These are phyloP conservation scores for Euclidium syriacum DNA, from an alignment of 345 rosid genomes.

Conservation along the genomic window DNA sequence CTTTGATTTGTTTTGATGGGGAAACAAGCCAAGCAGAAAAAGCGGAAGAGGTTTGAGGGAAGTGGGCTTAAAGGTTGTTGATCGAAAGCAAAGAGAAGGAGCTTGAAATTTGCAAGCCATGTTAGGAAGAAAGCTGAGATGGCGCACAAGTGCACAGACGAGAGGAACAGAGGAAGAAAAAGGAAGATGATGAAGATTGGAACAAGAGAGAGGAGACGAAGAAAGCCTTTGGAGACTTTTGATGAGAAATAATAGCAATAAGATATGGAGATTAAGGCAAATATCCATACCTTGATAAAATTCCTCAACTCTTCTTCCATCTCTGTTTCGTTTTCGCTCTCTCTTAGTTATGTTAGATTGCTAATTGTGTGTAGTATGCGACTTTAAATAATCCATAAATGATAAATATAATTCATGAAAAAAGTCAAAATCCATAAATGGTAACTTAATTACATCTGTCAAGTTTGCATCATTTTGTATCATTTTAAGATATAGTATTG, in stretches of 20 bases:
- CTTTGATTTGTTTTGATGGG: slow-evolving; percentile 37
- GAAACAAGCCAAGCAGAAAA: slow-evolving; percentile 32
- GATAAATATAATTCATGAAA: too few species aligned
- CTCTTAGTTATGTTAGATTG: background rate
- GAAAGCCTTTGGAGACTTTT: slow-evolving; percentile 35
- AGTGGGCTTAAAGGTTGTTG: slow-evolving; percentile 31
- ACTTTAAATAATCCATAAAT: background rate
- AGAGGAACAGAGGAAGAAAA: slow-evolving; percentile 44
- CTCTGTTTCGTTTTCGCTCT: background rate
- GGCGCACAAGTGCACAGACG: slow-evolving; percentile 30
- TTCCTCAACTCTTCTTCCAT: slow-evolving; percentile 29
- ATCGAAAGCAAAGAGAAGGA: slow-evolving; percentile 44
- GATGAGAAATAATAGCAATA: slow-evolving; percentile 48
- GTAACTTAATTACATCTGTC: background rate
- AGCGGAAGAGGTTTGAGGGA: slow-evolving; percentile 18
- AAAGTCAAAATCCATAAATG: background rate
- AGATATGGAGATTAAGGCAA: slow-evolving; percentile 31
- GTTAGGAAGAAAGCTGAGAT: slow-evolving; percentile 38
- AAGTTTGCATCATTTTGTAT: background rate
- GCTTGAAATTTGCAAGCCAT: slow-evolving; percentile 63
- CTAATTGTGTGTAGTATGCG: background rate
- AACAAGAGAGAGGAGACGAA: slow-evolving; percentile 47
- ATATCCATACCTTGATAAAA: slow-evolving; percentile 46
- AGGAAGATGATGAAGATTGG: slow-evolving; percentile 42
- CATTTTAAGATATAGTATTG: too few species aligned